phyloP scores from a whole-genome alignment of 1,139 yeast genomes.

The Zygosaccharomyces sapae region DNA sequence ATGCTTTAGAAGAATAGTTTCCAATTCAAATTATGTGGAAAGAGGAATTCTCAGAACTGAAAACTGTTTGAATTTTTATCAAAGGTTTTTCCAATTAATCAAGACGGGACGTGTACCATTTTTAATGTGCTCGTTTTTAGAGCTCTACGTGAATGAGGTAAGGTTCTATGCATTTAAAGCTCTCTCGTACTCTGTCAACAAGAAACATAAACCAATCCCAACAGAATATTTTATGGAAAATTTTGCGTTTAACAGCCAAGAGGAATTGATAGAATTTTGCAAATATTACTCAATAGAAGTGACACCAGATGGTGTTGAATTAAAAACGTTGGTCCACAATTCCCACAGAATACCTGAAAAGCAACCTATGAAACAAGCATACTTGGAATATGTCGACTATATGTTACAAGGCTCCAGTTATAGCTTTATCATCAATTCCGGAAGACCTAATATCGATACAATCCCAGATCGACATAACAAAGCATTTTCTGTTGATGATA shows the following conservation, averaged over 20 bases:
- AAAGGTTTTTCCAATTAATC: slow-evolving; percentile 58
- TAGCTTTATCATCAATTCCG: slow-evolving; percentile 38
- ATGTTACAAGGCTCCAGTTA: slow-evolving; percentile 39
- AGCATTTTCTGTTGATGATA: background rate
- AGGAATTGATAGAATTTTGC: slow-evolving; percentile 55
- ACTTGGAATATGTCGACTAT: slow-evolving; percentile 49
- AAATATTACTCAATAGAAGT: slow-evolving; percentile 60
- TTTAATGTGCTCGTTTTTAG: slow-evolving; percentile 69
- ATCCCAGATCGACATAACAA: slow-evolving; percentile 4
- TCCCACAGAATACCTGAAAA: slow-evolving; percentile 45
- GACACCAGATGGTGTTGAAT: slow-evolving; percentile 46
- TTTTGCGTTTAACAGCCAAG: slow-evolving; percentile 62
- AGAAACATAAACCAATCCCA: slow-evolving; percentile 63
- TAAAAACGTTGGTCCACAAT: slow-evolving; percentile 50
- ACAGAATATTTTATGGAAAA: slow-evolving; percentile 45
- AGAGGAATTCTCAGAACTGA: slow-evolving; percentile 54
- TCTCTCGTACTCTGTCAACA: slow-evolving; percentile 64
- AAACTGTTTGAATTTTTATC: slow-evolving; percentile 60
- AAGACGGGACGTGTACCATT: slow-evolving; percentile 58
- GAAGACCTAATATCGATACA: slow-evolving; percentile 31
- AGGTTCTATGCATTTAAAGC: slow-evolving; percentile 71
- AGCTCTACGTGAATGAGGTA: slow-evolving; percentile 75
- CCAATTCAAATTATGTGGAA: slow-evolving; percentile 60
- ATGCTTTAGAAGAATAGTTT: slow-evolving; percentile 57
- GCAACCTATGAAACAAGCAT: slow-evolving; percentile 50